Percentiles rank a stretch among this genome's conserved stretches.
phyloP scores from a whole-genome alignment of 2,329 filamentous ascomycete species.

The Penicillium sp. region DNA sequence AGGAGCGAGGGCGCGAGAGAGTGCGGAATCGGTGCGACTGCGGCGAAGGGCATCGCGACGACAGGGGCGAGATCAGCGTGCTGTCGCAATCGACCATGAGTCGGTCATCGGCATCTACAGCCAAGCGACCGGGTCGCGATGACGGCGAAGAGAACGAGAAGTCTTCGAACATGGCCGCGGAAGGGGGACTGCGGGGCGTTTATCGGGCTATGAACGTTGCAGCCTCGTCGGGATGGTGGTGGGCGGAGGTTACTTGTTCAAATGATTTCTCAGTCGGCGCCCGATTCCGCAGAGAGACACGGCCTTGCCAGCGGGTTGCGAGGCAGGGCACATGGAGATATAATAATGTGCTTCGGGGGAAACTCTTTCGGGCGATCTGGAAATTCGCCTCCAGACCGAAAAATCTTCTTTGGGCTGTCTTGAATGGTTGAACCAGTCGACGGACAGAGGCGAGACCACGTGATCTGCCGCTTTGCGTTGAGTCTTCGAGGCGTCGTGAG shows the following conservation, averaged over 20 bases:
- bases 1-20: constrained; percentile 36
- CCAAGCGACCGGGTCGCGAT: constrained; percentile 31
- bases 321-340: constrained; percentile 10
- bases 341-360: constrained; percentile 1
- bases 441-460: constrained; percentile 12
- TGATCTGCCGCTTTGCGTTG: constrained; percentile 1
- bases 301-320: constrained; percentile 1
- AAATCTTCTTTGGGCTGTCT: constrained; percentile 1
- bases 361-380: neutral
- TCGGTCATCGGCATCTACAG: constrained; percentile 37
- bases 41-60: constrained; percentile 48
- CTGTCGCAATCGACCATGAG: constrained; percentile 42
- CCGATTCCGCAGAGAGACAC: constrained; percentile 14
- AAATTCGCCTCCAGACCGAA: constrained; percentile 13
- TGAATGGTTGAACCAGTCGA: constrained; percentile 5
- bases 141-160: constrained; percentile 46
- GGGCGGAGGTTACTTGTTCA: neutral
- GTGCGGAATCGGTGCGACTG: constrained; percentile 36
- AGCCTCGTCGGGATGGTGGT: neutral
- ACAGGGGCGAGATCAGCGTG: constrained; percentile 43
- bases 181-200: neutral
- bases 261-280: constrained; percentile 8
- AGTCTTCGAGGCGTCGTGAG: neutral
- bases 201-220: neutral
- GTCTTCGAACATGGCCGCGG: constrained; percentile 43